Evolutionary conservation across 495 filamentous ascomycete genomes (phyloP).

Genomic region (Elasticomyces elasticus): DNA sequence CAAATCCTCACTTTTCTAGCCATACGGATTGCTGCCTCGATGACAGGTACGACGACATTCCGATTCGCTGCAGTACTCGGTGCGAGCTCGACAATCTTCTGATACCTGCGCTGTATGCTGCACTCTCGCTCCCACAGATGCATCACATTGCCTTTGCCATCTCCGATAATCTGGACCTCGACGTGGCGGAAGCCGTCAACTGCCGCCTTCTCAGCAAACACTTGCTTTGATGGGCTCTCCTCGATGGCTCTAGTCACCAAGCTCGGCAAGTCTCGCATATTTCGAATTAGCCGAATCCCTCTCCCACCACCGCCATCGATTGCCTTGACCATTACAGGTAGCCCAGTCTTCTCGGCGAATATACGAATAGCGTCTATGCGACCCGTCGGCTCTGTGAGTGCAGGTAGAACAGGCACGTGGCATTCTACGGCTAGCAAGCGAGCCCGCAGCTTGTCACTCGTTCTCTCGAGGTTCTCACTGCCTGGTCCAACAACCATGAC

Average conservation of each 20-base stretch:
- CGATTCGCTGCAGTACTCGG: slow-evolving; percentile 36
- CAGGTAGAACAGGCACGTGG: slow-evolving; percentile 44
- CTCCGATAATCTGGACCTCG: slow-evolving; percentile 35
- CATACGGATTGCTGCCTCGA: slow-evolving; percentile 31
- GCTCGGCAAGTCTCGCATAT: slow-evolving; percentile 21
- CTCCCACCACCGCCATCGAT: slow-evolving; percentile 34
- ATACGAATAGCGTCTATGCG: slow-evolving; percentile 31
- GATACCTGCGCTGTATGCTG: slow-evolving; percentile 34
- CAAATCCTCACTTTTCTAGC: slow-evolving; percentile 24
- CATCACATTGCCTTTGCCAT: slow-evolving; percentile 28
- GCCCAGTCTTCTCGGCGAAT: slow-evolving; percentile 40
- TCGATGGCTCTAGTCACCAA: slow-evolving; percentile 29
- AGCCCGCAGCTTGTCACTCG: slow-evolving; percentile 50
- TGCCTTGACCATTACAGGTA: slow-evolving; percentile 48
- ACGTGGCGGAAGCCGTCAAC: slow-evolving; percentile 35
- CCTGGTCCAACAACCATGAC: slow-evolving; percentile 48
- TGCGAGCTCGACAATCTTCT: slow-evolving; percentile 36
- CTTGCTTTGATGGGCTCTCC: slow-evolving; percentile 42
- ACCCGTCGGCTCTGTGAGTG: slow-evolving; percentile 37
- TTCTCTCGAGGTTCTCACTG: slow-evolving; percentile 39
- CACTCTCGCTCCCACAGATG: slow-evolving; percentile 36
- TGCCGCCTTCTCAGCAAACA: slow-evolving; percentile 41
- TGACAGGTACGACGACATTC: slow-evolving; percentile 31
- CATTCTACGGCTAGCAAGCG: slow-evolving; percentile 44
- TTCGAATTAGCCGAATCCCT: slow-evolving; percentile 32